Evolutionary conservation across 306 rosid genomes (phyloP), one percentile per base, ranked within the genome.

Genomic region (Prunus davidiana): DNA sequence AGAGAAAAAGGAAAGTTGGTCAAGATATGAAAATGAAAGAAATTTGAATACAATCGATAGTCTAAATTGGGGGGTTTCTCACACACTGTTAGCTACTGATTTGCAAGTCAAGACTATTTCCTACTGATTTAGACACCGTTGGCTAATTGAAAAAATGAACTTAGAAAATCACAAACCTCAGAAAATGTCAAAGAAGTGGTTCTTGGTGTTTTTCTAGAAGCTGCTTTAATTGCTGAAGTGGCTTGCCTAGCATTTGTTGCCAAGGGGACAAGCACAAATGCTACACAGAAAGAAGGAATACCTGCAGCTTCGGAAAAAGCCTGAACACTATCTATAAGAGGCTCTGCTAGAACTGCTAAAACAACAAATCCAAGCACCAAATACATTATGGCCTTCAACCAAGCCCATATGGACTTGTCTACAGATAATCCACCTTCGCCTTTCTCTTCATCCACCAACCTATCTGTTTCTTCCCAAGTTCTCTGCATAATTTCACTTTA

Each of bases 181-280:
- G 86, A 87, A 47, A 87, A 79, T 47, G 91, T 87, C 12, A 87
- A 82, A 74, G 86, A 83, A 43, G 92, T 86, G 52, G 88, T 90
- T 55, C 80, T 76, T 43, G 81, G 83, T 64, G 82, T 86, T 77
- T 86, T 83, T 20, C 71, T 87, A 54, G 86, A 79, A 67, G 89
- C 89, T 75, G 82, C 84, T 43, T 73, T 79, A 47, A 90, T 86
- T n/a, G 95, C 90, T 61, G 91, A 79, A 24, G 81, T 64, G 57
- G 95, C 89, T 76, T 81, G 92, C 76, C 91, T 86, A 38, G 88
- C 82, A 83, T 84, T 90, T 71, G 90, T 87, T 63, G 95, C 95
- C 56, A 90, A 38, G 2, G 92, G 95, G 65, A 90, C 88, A 45
- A 84, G 32, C 64, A 90, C 85, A 57, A 90, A 90, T 2, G 90